Percentiles rank a stretch among this genome's conserved stretches.
Conservation (phyloP, 1,139 yeast genomes). For the Debaryomyces udenii region DNA sequence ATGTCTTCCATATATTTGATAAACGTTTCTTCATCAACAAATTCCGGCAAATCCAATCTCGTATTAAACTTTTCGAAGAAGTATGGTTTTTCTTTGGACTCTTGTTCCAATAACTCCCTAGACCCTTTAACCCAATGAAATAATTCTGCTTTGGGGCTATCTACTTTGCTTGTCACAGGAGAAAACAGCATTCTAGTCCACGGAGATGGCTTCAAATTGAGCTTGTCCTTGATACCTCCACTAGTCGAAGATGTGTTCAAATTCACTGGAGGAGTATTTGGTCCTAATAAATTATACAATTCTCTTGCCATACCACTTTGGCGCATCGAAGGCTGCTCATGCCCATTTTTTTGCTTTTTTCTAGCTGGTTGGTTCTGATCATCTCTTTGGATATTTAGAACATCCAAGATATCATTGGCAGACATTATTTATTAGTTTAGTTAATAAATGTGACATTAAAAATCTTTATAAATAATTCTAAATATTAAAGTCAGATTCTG, state of each 20-base stretch:
- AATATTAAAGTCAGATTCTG: too few species aligned
- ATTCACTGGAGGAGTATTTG: slow-evolving; percentile 85
- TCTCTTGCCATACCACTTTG: slow-evolving; percentile 90
- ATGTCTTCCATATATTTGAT: slow-evolving; percentile 48
- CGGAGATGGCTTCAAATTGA: slow-evolving; percentile 74
- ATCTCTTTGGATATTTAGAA: slow-evolving; percentile 63
- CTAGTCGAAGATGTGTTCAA: slow-evolving; percentile 50
- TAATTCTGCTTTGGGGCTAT: slow-evolving; percentile 48
- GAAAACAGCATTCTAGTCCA: slow-evolving; percentile 74
- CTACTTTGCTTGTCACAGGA: slow-evolving; percentile 53
- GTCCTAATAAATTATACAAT: slow-evolving; percentile 83
- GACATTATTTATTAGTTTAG: slow-evolving; percentile 33
- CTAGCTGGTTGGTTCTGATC: slow-evolving; percentile 38
- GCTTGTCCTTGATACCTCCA: slow-evolving; percentile 63
- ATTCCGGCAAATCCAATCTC: slow-evolving; percentile 66
- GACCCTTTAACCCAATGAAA: slow-evolving; percentile 90
- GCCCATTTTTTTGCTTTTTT: slow-evolving; percentile 37
- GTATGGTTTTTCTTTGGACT: slow-evolving; percentile 55
- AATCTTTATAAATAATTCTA: too few species aligned
- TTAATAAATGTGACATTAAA: neutral
- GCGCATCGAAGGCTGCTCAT: slow-evolving; percentile 32
- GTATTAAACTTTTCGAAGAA: slow-evolving; percentile 78
- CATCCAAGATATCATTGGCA: slow-evolving; percentile 73
- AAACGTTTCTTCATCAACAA: slow-evolving; percentile 68
- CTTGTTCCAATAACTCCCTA: slow-evolving; percentile 47